Conservation (phyloP, 1,284 basidiomycete genomes). For the Polyporus tsugae region DNA sequence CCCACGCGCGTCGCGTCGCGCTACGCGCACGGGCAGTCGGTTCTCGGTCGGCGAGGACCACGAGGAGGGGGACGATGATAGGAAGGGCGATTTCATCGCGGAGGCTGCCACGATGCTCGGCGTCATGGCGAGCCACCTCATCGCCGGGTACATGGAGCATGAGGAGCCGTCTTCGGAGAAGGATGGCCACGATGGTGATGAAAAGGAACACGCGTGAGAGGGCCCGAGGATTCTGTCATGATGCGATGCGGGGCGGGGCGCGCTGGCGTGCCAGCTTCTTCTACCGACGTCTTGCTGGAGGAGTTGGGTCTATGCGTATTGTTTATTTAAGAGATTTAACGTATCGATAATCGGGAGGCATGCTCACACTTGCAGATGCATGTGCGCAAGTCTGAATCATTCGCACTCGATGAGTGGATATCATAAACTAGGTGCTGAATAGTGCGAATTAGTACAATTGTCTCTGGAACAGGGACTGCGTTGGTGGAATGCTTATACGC, state of each 20-base stretch:
- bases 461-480: too few relatives aligned
- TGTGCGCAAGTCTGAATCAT: background rate
- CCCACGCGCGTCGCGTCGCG: slow-evolving; percentile 11
- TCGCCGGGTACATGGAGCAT: background rate
- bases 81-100: background rate
- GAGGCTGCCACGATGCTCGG: slow-evolving; percentile 3
- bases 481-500: background rate
- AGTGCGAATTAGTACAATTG: background rate
- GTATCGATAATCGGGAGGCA: background rate
- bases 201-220: background rate
- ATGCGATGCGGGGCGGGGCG: background rate
- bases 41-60: slow-evolving; percentile 7
- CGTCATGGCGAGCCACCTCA: background rate
- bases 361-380: background rate
- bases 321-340: background rate
- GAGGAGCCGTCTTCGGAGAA: slow-evolving; percentile 4
- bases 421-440: background rate
- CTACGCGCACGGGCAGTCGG: slow-evolving; percentile 7
- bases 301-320: background rate
- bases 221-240: background rate
- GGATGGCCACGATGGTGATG: background rate
- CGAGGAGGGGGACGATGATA: background rate
- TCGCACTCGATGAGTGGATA: background rate
- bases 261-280: background rate
- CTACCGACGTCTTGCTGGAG: background rate